A percentile compares a stretch with the other conserved stretches of the same genome.
These are phyloP conservation scores for Leccinum pachyderme DNA, from an alignment of 1,284 basidiomycete species.

Conservation along the genomic window DNA sequence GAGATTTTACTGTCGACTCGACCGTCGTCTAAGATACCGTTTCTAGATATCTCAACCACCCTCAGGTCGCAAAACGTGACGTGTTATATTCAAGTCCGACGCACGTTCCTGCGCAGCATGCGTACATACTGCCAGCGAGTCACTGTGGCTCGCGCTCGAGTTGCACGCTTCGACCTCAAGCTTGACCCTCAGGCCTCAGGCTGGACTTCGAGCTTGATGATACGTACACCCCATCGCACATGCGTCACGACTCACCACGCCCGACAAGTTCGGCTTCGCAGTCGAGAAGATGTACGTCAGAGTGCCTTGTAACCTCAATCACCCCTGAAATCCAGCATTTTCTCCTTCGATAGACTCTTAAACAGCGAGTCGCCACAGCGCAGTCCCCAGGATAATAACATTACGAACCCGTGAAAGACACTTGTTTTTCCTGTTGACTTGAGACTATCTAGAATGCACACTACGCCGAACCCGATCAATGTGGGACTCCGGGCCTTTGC, in stretches of 20 bases:
- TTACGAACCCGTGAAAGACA: not conserved
- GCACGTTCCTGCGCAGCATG: not conserved
- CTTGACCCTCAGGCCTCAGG: not conserved
- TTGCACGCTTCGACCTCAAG: not conserved
- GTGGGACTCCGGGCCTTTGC: not conserved
- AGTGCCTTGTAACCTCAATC: not conserved
- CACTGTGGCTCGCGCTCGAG: not conserved
- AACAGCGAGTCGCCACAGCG: not conserved
- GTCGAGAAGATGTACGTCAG: not conserved
- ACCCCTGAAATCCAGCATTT: not conserved
- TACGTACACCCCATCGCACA: not conserved
- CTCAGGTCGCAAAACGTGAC: not conserved
- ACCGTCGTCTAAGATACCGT: not conserved
- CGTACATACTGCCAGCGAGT: not conserved
- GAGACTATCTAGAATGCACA: not conserved
- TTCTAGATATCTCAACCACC: not conserved
- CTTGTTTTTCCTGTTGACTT: not conserved
- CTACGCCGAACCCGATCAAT: not conserved
- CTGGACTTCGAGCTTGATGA: not conserved
- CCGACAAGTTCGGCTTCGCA: not conserved
- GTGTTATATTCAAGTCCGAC: not conserved
- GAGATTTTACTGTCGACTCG: not conserved
- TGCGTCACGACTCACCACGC: not conserved
- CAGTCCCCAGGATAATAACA: not conserved
- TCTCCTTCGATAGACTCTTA: not conserved